phyloP scores from a whole-genome alignment of 345 rosid genomes.

The Eucalyptus curtisii region DNA sequence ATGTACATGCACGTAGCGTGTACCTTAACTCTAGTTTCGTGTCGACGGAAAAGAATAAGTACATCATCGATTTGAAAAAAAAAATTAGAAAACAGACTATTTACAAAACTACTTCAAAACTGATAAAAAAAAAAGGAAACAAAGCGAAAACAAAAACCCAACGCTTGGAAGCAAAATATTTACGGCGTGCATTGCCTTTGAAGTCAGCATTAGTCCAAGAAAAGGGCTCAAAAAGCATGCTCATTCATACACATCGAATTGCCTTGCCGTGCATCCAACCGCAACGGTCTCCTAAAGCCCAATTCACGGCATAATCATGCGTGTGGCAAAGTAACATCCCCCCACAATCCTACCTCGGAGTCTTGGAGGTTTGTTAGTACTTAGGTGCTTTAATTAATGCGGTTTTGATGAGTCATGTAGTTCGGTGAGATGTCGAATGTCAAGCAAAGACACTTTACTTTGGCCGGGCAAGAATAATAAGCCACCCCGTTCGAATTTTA shows the following conservation, averaged over 20 bases:
- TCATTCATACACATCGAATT: not conserved
- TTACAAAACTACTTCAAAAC: not conserved
- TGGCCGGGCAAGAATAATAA: not conserved
- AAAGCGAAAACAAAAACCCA: not conserved
- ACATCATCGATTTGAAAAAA: not conserved
- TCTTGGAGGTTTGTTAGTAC: not conserved
- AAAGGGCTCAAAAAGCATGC: not conserved
- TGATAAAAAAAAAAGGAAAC: not conserved
- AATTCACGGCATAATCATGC: not conserved
- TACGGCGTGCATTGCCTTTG: not conserved
- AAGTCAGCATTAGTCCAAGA: not conserved
- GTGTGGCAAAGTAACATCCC: not conserved
- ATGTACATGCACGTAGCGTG: fast-evolving
- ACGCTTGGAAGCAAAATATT: not conserved
- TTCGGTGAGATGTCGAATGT: not conserved
- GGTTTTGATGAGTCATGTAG: not conserved
- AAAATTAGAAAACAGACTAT: not conserved
- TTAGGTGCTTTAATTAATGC: not conserved
- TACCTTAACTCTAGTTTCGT: not conserved
- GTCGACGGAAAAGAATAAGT: not conserved
- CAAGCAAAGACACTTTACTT: not conserved
- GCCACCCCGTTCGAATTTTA: not conserved
- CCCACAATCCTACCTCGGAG: not conserved
- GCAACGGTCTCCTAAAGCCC: not conserved
- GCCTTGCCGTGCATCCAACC: not conserved